Base-by-base conservation (phyloP, 2,329 filamentous ascomycete species). In the Botrytis elliptica region DNA sequence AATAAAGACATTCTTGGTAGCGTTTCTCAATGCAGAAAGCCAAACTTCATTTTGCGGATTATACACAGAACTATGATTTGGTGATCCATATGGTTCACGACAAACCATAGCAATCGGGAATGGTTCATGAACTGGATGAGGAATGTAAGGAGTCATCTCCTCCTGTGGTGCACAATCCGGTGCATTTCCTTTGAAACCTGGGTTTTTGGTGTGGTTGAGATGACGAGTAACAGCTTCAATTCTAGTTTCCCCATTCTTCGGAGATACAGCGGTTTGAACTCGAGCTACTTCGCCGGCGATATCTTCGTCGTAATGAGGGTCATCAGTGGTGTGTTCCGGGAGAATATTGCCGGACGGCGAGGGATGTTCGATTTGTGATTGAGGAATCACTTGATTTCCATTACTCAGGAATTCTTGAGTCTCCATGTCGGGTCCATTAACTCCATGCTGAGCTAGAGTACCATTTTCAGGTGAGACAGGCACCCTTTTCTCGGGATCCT, bases 11-110 rank as follows among this genome's bases (percentile, higher is more conserved):
- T 83, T 86, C 20, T 83, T 83, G 71, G 85, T 81, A 0, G 92
- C 92, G 77, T 94, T 87, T 1, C 89, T 85, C 12, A 95, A 85
- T 1, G 90, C 87, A 0, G 91, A 91, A 0, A 94, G 83, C 88
- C 91, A 95, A 0, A 90, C 91, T 68, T 90, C 91, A 77, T 95
- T 94, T 77, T 95, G 93, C 0, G 93, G 93, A 3, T 89, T 90
- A 67, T 87, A 84, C 3, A 90, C 83, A 29, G 86, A 89, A 29
- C 85, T 83, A 73, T 91, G 88, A 77, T 88, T 91, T 1, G 89
- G 86, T 0, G 86, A 84, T 1, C 91, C 91, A 79, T 90, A 92
- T 0, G 92, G 91, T 33, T 88, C 85, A 4, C 92, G 87, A 76
- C 89, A 91, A 0, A 93, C 91, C 67, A 94, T 83, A 1, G 91